These are phyloP conservation scores for Penicillium hordei DNA, from an alignment of 2,329 filamentous ascomycete species.

Conservation along the genomic window DNA sequence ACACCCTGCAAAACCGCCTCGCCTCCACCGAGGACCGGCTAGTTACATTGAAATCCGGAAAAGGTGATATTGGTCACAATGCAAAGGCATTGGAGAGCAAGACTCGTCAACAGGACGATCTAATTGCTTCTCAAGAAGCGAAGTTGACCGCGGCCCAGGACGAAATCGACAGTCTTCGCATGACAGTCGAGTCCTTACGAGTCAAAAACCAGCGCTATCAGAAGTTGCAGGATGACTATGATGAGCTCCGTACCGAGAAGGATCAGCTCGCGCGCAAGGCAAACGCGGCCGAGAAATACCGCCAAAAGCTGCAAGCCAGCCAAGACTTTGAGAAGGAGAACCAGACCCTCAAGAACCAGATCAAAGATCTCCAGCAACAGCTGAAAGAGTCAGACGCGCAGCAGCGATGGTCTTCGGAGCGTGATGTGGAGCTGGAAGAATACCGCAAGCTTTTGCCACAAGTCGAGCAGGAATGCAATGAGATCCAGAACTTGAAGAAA, in stretches of 20 bases:
- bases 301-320: slow-evolving; percentile 50
- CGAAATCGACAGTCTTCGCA: slow-evolving; percentile 46
- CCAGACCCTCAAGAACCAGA: slow-evolving; percentile 46
- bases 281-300: slow-evolving; percentile 52
- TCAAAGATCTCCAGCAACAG: slow-evolving; percentile 49
- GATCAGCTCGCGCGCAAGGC: slow-evolving; percentile 49
- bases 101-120: slow-evolving; percentile 63
- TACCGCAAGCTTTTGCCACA: slow-evolving; percentile 48
- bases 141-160: slow-evolving; percentile 57
- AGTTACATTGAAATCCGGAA: slow-evolving; percentile 54
- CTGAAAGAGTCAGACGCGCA: slow-evolving; percentile 47
- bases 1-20: slow-evolving; percentile 46
- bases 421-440: slow-evolving; percentile 44
- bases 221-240: slow-evolving; percentile 51
- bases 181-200: slow-evolving; percentile 46
- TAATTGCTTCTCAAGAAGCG: slow-evolving; percentile 69
- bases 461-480: slow-evolving; percentile 50
- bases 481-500: slow-evolving; percentile 50
- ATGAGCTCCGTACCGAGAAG: slow-evolving; percentile 50
- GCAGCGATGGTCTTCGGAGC: slow-evolving; percentile 42
- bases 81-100: slow-evolving; percentile 48
- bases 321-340: slow-evolving; percentile 53
- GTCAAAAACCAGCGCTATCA: slow-evolving; percentile 48
- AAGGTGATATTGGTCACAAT: slow-evolving; percentile 49
- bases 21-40: slow-evolving; percentile 51